A percentile compares a stretch with the other conserved stretches of the same genome.
These are phyloP conservation scores for Gilbertella persicaria DNA, from an alignment of 371 early-diverging fungal genomes.

Conservation along the genomic window DNA sequence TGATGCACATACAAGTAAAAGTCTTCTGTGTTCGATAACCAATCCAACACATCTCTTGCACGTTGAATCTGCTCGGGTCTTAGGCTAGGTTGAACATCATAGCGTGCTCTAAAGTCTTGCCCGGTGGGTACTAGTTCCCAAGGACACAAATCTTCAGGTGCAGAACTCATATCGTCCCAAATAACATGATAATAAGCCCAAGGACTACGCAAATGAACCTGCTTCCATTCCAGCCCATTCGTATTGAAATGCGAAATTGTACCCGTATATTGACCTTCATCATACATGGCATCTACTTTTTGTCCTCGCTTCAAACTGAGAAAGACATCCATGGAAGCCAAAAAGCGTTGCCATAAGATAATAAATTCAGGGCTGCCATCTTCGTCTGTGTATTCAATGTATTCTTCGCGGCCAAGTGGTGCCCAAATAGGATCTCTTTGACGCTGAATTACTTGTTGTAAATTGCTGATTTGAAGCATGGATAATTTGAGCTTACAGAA, in stretches of 20 bases:
- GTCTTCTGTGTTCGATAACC: conserved; percentile 41
- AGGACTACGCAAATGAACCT: conserved; percentile 40
- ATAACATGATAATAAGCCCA: conserved; percentile 60
- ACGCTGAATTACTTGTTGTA: conserved; percentile 8
- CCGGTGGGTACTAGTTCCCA: conserved; percentile 59
- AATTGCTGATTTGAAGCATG: conserved; percentile 38
- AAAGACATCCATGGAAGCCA: conserved; percentile 56
- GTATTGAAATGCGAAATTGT: conserved; percentile 42
- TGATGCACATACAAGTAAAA: conserved; percentile 64
- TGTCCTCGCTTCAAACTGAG: conserved; percentile 47
- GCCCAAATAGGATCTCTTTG: conserved; percentile 42
- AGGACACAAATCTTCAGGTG: conserved; percentile 40
- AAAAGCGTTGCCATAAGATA: conserved; percentile 64
- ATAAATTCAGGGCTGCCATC: conserved; percentile 75
- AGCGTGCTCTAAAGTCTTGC: conserved; percentile 39
- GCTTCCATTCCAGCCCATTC: conserved; percentile 38
- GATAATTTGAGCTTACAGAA: conserved; percentile 62
- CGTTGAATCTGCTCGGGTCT: conserved; percentile 25
- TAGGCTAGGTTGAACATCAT: conserved; percentile 23
- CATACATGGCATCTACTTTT: conserved; percentile 66
- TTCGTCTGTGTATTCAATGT: conserved; percentile 71
- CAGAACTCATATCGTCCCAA: conserved; percentile 46
- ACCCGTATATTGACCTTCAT: conserved; percentile 64
- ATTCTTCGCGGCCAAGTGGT: conserved; percentile 39
- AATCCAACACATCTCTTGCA: conserved; percentile 37